These are phyloP conservation scores for Hymenoscyphus salicellus DNA, from an alignment of 2,329 filamentous ascomycete species.

Conservation along the genomic window DNA sequence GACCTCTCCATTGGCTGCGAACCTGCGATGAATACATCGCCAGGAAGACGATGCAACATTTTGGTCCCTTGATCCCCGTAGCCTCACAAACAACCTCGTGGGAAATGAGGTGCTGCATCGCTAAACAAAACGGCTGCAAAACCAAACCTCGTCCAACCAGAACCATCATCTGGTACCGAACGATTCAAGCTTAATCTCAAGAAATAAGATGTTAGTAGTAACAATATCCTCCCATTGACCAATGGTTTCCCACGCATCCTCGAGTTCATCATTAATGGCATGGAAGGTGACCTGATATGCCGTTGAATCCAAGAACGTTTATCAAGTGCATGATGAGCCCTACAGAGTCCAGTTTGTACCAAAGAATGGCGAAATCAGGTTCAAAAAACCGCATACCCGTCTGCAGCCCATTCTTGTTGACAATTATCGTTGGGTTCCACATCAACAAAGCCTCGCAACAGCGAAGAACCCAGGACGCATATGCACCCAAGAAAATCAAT, in stretches of 20 bases:
- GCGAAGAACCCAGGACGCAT: not conserved
- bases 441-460: not conserved
- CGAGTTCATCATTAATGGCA: not conserved
- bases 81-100: not conserved
- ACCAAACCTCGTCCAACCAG: not conserved
- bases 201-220: not conserved
- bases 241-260: not conserved
- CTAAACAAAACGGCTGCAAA: not conserved
- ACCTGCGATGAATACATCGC: not conserved
- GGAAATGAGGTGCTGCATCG: not conserved
- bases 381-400: not conserved
- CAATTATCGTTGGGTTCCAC: not conserved
- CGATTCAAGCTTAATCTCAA: constrained; percentile 3
- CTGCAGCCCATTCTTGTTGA: not conserved
- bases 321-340: not conserved
- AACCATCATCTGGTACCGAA: not conserved
- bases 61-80: not conserved
- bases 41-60: not conserved
- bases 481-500: not conserved
- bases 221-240: not conserved
- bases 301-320: not conserved
- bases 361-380: not conserved
- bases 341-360: not conserved
- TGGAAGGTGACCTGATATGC: not conserved
- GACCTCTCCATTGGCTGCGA: too few species aligned